Evolutionary conservation across 768 basidiomycete genomes (phyloP).

Genomic region (Rhodocollybia butyracea): DNA sequence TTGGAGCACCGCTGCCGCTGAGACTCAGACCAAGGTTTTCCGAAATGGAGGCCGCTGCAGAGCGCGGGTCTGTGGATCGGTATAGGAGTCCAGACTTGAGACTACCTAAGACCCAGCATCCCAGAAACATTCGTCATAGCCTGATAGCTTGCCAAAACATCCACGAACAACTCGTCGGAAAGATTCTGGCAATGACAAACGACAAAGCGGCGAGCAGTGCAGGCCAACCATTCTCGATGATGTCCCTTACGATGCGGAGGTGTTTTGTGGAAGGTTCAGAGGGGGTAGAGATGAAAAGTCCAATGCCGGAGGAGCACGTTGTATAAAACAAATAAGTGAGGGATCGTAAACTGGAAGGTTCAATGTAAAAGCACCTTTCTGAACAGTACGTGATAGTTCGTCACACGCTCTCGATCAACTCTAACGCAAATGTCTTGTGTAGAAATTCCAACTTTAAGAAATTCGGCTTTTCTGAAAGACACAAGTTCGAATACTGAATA

Average conservation of each 20-base stretch:
- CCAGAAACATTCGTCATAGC: constrained; percentile 86
- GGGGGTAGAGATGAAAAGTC: constrained; percentile 53
- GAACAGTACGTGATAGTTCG: constrained; percentile 87
- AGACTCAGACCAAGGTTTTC: constrained; percentile 66
- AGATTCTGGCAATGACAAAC: constrained; percentile 85
- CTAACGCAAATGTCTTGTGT: constrained; percentile 93
- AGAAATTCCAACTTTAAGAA: constrained; percentile 81
- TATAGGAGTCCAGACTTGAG: constrained; percentile 57
- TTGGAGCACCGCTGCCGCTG: constrained; percentile 22
- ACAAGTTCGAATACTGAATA: constrained; percentile 91
- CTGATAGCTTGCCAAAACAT: constrained; percentile 79
- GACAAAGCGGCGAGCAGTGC: constrained; percentile 87
- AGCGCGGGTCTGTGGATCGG: constrained; percentile 59
- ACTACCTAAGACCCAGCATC: constrained; percentile 84
- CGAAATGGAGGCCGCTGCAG: constrained; percentile 48
- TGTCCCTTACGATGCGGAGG: constrained; percentile 64
- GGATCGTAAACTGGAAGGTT: not conserved
- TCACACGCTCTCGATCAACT: constrained; percentile 93
- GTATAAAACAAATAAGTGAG: constrained; percentile 6
- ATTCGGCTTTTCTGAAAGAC: constrained; percentile 73
- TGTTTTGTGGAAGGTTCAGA: constrained; percentile 50
- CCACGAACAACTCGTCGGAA: constrained; percentile 88
- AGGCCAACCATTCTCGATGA: constrained; percentile 90
- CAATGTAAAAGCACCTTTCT: constrained; percentile 51
- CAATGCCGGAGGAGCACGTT: constrained; percentile 74